Base-by-base conservation (phyloP, 164 flowering plant genomes). In the Umbilicus rupestris region DNA sequence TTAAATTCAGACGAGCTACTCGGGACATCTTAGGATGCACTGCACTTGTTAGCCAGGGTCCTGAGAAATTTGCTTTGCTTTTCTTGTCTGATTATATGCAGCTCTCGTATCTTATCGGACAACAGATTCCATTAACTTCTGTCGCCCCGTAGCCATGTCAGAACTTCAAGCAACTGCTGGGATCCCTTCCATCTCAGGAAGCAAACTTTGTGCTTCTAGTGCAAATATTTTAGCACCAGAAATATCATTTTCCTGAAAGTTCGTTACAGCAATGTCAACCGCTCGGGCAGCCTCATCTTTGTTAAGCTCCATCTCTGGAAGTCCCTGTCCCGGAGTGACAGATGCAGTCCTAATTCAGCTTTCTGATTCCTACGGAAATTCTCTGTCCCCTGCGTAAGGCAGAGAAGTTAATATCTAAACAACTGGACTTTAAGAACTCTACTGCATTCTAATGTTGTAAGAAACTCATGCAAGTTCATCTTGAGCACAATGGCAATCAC, bases 121-220 rank as follows among this genome's bases (percentile, higher is more conserved):
- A 80, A 65, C 6, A 70, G 35, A 55, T 66, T 70, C 83, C 81
- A 78, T 12, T n/a, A n/a, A n/a, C n/a, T n/a, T n/a, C n/a, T n/a
- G n/a, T n/a, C n/a, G n/a, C n/a, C n/a, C n/a, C n/a, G n/a, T n/a
- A n/a, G n/a, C n/a, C n/a, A n/a, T n/a, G n/a, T n/a, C n/a, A n/a
- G n/a, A n/a, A 67, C 69, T 50, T 69, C 74, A 20, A 74, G 15
- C 28, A 80, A 55, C 26, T 71, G 77, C 29, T n/a, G 68, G 9
- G 52, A 76, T 67, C 31, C 81, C 79, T 41, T 78, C 78, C 57
- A 76, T 78, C 16, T 8, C 69, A 39, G 81, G 75, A 66, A 62
- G 64, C 68, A 76, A 49, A 12, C 24, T 64, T 30, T 73, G 77
- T 7, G 84, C 80, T 64, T 65, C 74, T 30, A 71, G 7, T n/a